These are phyloP conservation scores for Extremus antarcticus DNA, from an alignment of 495 filamentous ascomycete species.

Conservation along the genomic window DNA sequence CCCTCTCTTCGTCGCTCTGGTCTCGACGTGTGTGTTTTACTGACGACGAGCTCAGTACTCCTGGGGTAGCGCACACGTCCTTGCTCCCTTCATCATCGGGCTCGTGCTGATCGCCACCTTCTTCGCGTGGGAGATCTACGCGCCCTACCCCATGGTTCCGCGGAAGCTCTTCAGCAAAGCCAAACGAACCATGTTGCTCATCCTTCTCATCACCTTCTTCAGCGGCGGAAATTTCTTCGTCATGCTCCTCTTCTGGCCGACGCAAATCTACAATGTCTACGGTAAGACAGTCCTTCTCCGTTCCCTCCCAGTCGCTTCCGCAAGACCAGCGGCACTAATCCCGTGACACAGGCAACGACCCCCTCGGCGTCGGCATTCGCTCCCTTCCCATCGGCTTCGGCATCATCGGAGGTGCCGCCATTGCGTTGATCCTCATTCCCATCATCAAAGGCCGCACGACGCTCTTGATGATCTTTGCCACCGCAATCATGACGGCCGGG, in stretches of 20 bases:
- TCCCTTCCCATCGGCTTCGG: slow-evolving; percentile 57
- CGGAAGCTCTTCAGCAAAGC: slow-evolving; percentile 45
- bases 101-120: slow-evolving; percentile 44
- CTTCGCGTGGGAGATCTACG: slow-evolving; percentile 49
- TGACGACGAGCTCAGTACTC: slow-evolving; percentile 54
- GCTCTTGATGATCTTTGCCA: slow-evolving; percentile 52
- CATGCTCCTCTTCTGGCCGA: slow-evolving; percentile 42
- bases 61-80: slow-evolving; percentile 48
- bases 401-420: slow-evolving; percentile 50
- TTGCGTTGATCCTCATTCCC: slow-evolving; percentile 51
- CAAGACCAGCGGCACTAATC: too few species aligned
- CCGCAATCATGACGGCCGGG: slow-evolving; percentile 58
- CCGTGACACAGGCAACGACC: slow-evolving; percentile 51
- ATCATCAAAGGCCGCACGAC: slow-evolving; percentile 49
- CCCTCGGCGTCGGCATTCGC: slow-evolving; percentile 53
- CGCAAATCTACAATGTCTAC: slow-evolving; percentile 63
- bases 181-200: slow-evolving; percentile 52
- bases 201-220: slow-evolving; percentile 61
- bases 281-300: slow-evolving; percentile 21
- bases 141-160: slow-evolving; percentile 50
- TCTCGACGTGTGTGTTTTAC: neutral
- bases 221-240: slow-evolving; percentile 63
- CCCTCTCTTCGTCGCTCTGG: too few species aligned
- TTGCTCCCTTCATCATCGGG: slow-evolving; percentile 50
- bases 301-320: neutral